Evolutionary conservation across 2,329 filamentous ascomycete species (phyloP), one percentile per base, ranked within the genome.

Genomic region (Talaromyces sp.): DNA sequence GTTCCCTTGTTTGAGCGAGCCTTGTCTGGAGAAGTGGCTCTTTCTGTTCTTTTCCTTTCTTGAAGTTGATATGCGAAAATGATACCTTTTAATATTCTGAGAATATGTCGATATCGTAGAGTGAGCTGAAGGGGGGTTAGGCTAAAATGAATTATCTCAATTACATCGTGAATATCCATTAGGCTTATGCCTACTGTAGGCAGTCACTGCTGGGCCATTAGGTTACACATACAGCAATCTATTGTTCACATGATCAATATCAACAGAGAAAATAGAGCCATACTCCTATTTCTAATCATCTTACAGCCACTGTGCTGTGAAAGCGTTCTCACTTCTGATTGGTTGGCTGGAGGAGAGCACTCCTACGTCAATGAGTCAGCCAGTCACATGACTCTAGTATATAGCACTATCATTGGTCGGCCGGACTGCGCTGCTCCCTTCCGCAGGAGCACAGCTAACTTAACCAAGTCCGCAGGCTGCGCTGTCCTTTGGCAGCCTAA

Each of bases 331-430:
- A 19, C 31, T 25, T 52, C 45, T 52, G 59, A 52, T 50, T 61
- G 59, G 59, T 9, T 2, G 10, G 5, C 43, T 39, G 31, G 59
- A 61, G 47, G 31, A 61, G 58, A 33, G 50, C 13, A 10, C 50
- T 54, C n/a, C 52, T 37, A 22, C 3, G 1, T 2, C 1, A 61
- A 50, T 67, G 65, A 67, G 61, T 67, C 65, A 67, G 47, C 65
- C 3, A 25, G 17, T 68, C 66, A 68, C 66, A 68, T 68, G 66
- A 66, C n/a, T n/a, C 3, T 5, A 3, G 13, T 10, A 35, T 35
- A 2, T 10, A 22, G 35, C 11, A 22, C 25, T 61, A 9, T 15
- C 19, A 41, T 62, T 54, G 49, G 59, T 35, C 49, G 39, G 25
- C 49, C 54, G 57, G 52, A 54, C 19, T 47, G 35, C 31, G 54